phyloP scores from a whole-genome alignment of 805 yeast species.

The Kluyveromyces nonfermentans region DNA sequence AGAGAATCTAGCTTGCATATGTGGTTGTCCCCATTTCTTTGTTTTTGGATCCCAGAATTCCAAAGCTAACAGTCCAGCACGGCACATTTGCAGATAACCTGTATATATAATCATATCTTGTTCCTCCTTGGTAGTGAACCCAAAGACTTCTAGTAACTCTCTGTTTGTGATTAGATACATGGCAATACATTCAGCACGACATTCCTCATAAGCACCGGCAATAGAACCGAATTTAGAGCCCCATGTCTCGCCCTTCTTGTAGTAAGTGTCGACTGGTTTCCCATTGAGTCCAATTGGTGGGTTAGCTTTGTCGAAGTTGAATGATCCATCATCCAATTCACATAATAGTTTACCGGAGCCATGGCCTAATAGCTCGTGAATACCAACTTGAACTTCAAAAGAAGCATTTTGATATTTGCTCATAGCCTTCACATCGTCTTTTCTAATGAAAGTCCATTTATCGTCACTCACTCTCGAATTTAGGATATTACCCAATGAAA shows the following conservation, averaged over 20 bases:
- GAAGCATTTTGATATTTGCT: conserved; percentile 70
- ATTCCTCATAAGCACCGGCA: conserved; percentile 86
- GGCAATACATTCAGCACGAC: conserved; percentile 88
- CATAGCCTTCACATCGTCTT: conserved; percentile 45
- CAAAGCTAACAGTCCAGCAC: conserved; percentile 76
- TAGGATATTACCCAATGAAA: conserved; percentile 77
- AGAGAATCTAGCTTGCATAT: conserved; percentile 87
- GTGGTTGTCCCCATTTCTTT: conserved; percentile 89
- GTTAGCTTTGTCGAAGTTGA: conserved; percentile 57
- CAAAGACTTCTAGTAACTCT: conserved; percentile 63
- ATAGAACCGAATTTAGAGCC: conserved; percentile 73
- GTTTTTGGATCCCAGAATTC: conserved; percentile 83
- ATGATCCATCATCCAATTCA: conserved; percentile 50
- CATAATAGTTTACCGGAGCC: conserved; percentile 77
- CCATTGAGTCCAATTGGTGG: conserved; percentile 58
- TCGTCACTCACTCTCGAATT: conserved; percentile 45
- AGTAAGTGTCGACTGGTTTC: conserved; percentile 56
- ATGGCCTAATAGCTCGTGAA: conserved; percentile 85
- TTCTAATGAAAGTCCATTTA: conserved; percentile 55
- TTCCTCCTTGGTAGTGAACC: conserved; percentile 44
- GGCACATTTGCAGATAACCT: conserved; percentile 72
- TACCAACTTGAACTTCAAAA: conserved; percentile 89
- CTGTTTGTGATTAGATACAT: conserved; percentile 66
- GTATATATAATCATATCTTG: conserved; percentile 57
- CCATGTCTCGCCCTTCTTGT: conserved; percentile 83